Base-by-base conservation (phyloP, 768 basidiomycete genomes). In the Boletus vinaceobasis region DNA sequence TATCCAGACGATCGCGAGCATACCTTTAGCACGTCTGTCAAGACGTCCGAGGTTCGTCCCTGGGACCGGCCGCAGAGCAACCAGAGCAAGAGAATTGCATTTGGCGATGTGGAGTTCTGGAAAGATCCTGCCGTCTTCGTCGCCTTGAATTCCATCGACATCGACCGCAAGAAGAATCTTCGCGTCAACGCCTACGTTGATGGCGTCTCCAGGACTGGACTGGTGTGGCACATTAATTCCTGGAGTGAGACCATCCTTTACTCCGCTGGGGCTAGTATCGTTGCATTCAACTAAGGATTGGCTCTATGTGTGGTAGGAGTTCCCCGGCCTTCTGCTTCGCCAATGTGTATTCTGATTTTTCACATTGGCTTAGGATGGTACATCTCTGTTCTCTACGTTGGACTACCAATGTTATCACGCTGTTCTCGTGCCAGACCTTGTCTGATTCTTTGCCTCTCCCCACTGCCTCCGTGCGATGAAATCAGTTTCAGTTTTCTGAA, bases 1-100 rank as follows among this genome's bases (percentile, higher is more conserved):
- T 59, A 61, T 40, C 63, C 63, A 23, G 53, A 56, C 17, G 63
- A 64, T 29, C 60, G 63, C 29, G 29, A 50, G n/a, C 52, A 57
- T 19, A 62, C 61, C n/a, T 65, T 55, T 23, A 54, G 56, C 35
- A 54, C 49, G 2, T 53, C 62, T 4, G 17, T 64, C 50, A 43
- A 45, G 11, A 65, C 63, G 23, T 7, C 37, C 48, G 56, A 39
- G 10, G 1, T 44, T 10, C 52, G 56, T n/a, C 23, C 37, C 6
- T 15, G 15, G 29, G 19, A 39, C 21, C 21, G 50, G n/a, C 56
- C 59, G 3, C 60, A 48, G 43, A 43, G 10, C 26, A n/a, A 50
- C 8, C 33, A 56, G 4, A 43, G 37, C 33, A 63, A 43, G 23
- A 32, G 45, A 1, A 19, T 64, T n/a, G 21, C 38, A 5, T 64